Base-by-base conservation (phyloP, 2,329 filamentous ascomycete genomes). In the Colletotrichum phormii region DNA sequence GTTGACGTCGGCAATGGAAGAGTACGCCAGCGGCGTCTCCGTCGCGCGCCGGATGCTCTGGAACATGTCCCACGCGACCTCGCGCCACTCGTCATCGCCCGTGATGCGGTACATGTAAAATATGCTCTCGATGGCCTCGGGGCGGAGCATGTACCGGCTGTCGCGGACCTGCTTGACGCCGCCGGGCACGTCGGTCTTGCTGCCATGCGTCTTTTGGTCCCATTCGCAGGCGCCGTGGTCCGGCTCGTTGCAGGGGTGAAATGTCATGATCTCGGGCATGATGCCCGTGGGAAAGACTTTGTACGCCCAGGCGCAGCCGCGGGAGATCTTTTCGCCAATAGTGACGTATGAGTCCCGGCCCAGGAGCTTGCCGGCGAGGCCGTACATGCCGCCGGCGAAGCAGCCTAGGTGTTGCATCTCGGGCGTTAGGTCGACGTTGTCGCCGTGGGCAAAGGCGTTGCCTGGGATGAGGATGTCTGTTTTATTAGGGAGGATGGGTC, bases 321-420 rank as follows among this genome's bases (percentile, higher is more conserved):
- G 82, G 0, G 88, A 84, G 22, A 90, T 82, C 55, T 84, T 84
- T 9, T 82, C 81, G n/a, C 83, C 88, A 18, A 86, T 78, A 57
- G 83, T 80, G 64, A 89, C 79, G 74, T 88, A 83, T 77, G 87
- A 84, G 3, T 81, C 78, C 22, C 83, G 81, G 24, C 84, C 77
- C 70, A 93, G 89, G 29, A 92, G 82, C 66, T 86, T 89, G 0
- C 91, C 88, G 5, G 87, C 90, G 22, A 94, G 86, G 1, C 86
- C 91, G 42, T 92, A 88, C 84, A 92, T 90, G 15, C 91, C 92
- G 5, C 92, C 91, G 1, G 88, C 84, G 77, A 92, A 94, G 79
- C 92, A 93, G 4, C 87, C 86, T 3, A 92, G 81, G 79, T 93
- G 92, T 61, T 90, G 89, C 22, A 80, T 80, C 74, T 85, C 81